Conservation (phyloP, 352 stramenopile species). For the Phytophthora capsici region DNA sequence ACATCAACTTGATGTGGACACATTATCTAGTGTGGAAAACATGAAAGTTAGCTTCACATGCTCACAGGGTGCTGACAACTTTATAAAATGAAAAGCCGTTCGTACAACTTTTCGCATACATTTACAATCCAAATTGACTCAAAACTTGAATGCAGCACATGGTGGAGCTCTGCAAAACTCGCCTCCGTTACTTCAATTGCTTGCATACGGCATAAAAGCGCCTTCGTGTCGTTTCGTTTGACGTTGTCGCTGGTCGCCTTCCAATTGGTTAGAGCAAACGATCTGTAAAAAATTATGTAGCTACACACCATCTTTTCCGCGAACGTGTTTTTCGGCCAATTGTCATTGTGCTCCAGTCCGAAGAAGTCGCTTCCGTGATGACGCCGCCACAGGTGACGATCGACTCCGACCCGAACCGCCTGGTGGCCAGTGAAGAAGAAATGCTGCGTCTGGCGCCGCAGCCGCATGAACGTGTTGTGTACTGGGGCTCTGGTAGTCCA, state of each 20-base stretch:
- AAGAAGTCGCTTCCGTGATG: neutral
- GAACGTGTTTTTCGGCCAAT: constrained; percentile 21
- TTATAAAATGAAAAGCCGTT: no score
- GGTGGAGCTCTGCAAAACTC: neutral
- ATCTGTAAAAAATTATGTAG: constrained; percentile 9
- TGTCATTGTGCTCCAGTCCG: constrained; percentile 19
- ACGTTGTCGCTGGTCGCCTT: neutral
- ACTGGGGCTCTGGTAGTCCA: constrained; percentile 84
- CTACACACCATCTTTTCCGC: constrained; percentile 3
- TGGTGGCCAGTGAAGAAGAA: constrained; percentile 61
- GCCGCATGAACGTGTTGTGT: constrained; percentile 78
- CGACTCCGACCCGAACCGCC: constrained; percentile 23
- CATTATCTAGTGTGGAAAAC: neutral
- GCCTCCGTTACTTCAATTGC: constrained; percentile 6
- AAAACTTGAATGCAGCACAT: neutral
- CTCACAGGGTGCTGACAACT: no score
- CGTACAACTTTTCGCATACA: no score
- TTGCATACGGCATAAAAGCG: constrained; percentile 1
- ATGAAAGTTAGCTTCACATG: neutral
- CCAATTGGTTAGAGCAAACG: constrained; percentile 5
- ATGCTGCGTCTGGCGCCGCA: constrained; percentile 60
- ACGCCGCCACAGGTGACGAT: constrained; percentile 14
- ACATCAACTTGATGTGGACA: constrained; percentile 17
- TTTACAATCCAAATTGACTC: no score
- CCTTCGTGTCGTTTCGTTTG: no score